Percentiles rank a stretch among this genome's conserved stretches.
Conservation (phyloP, 768 basidiomycete genomes). For the Melanogaster broomeanus region DNA sequence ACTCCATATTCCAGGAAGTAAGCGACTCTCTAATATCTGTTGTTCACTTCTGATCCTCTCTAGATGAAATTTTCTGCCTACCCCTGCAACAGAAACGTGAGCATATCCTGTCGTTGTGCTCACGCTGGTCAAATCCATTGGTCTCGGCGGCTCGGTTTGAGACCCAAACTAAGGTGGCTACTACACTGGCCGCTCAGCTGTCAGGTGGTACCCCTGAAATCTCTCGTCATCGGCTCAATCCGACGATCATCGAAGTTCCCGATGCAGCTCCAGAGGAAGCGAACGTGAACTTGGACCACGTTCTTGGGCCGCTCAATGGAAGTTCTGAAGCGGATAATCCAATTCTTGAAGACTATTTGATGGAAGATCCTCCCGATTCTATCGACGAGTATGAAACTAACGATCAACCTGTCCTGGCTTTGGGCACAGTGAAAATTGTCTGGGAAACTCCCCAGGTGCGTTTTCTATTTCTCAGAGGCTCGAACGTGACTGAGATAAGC, state of each 20-base stretch:
- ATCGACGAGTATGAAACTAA: not conserved
- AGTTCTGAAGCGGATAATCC: not conserved
- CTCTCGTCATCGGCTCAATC: not conserved
- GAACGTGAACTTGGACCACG: not conserved
- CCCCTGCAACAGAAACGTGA: conserved; percentile 1
- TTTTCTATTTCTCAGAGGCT: not conserved
- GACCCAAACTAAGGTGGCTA: conserved; percentile 7
- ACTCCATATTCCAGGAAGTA: conserved; percentile 8
- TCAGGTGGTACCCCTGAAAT: not conserved
- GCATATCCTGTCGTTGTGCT: conserved; percentile 16
- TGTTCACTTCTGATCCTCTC: too few relatives aligned
- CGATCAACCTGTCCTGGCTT: not conserved
- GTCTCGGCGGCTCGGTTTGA: conserved; percentile 6
- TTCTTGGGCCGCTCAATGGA: not conserved
- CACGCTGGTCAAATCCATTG: conserved; percentile 17
- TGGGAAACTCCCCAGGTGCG: conserved; percentile 1
- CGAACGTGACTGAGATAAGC: not conserved
- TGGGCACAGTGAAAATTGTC: not conserved
- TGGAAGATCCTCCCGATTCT: not conserved
- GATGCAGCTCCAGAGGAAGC: not conserved
- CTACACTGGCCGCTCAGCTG: not conserved
- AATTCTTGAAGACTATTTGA: not conserved
- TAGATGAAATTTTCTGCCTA: not conserved
- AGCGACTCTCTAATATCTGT: not conserved
- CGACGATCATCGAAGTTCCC: not conserved